Conservation (phyloP, 306 rosid genomes). For the Rosa rugosa region DNA sequence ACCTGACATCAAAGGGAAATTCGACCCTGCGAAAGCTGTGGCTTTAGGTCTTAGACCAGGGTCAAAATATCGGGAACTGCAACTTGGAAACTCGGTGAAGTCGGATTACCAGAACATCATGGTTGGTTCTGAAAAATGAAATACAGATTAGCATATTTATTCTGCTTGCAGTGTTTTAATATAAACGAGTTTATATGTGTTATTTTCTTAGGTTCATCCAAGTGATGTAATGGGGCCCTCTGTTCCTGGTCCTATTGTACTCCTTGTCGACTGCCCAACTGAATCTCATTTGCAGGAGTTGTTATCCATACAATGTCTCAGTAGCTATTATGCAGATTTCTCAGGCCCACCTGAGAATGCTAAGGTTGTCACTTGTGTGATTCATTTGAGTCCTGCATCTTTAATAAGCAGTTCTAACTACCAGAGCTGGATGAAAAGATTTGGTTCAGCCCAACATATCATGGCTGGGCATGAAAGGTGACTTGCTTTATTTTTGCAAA, state of each 20-base stretch:
- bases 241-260: slow-evolving; percentile 86
- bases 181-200: slow-evolving; percentile 19
- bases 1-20: slow-evolving; percentile 86
- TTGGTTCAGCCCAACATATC: slow-evolving; percentile 77
- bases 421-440: slow-evolving; percentile 84
- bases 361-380: slow-evolving; percentile 60
- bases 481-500: slow-evolving; percentile 19
- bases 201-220: slow-evolving; percentile 68
- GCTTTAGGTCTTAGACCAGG: slow-evolving; percentile 81
- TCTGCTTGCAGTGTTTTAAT: neutral
- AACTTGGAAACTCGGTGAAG: slow-evolving; percentile 76
- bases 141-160: slow-evolving; percentile 2
- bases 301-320: slow-evolving; percentile 53
- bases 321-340: slow-evolving; percentile 50
- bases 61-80: slow-evolving; percentile 75
- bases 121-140: slow-evolving; percentile 49
- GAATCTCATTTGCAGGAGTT: slow-evolving; percentile 73
- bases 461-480: slow-evolving; percentile 93
- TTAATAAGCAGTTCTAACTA: slow-evolving; percentile 51
- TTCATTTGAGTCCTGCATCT: slow-evolving; percentile 85
- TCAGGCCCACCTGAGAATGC: slow-evolving; percentile 40
- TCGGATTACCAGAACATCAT: slow-evolving; percentile 67
- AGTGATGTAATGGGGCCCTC: slow-evolving; percentile 92
- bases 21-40: slow-evolving; percentile 70
- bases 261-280: slow-evolving; percentile 91